Conservation (phyloP, 2,329 filamentous ascomycete species). For the Alternaria tenuissima region DNA sequence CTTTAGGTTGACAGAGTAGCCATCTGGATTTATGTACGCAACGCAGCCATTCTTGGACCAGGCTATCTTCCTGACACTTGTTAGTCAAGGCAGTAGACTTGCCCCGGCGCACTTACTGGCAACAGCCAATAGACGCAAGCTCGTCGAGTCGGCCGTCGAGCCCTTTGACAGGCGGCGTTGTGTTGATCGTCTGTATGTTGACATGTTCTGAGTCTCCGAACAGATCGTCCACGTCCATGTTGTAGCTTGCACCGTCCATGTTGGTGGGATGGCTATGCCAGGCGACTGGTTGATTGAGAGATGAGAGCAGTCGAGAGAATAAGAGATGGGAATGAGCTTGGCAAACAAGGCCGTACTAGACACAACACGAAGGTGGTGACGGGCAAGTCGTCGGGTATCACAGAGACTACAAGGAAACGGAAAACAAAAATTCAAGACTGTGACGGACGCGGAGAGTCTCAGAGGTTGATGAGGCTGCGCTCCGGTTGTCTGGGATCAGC, state of each 20-base stretch:
- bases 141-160: conserved; percentile 79
- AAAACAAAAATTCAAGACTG: neutral
- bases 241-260: conserved; percentile 57
- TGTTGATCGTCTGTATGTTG: conserved; percentile 64
- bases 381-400: conserved; percentile 32
- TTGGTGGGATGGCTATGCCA: conserved; percentile 49
- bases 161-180: conserved; percentile 67
- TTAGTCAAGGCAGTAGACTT: conserved; percentile 6
- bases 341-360: conserved; percentile 4
- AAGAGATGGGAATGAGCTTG: conserved; percentile 2
- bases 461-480: conserved; percentile 18
- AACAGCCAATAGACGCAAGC: conserved; percentile 76
- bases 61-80: conserved; percentile 70
- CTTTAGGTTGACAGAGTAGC: conserved; percentile 73
- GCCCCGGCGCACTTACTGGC: conserved; percentile 70
- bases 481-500: conserved; percentile 16
- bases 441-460: conserved; percentile 15
- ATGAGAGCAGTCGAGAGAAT: conserved; percentile 2
- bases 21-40: conserved; percentile 78
- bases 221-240: conserved; percentile 55
- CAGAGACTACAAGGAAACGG: conserved; percentile 13
- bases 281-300: conserved; percentile 1
- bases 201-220: conserved; percentile 64
- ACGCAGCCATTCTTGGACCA: conserved; percentile 92
- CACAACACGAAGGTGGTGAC: conserved; percentile 5